Percentiles rank a stretch among this genome's conserved stretches.
phyloP scores from a whole-genome alignment of 176 grass and related monocot genomes.

The Tillandsia fasciculata region DNA sequence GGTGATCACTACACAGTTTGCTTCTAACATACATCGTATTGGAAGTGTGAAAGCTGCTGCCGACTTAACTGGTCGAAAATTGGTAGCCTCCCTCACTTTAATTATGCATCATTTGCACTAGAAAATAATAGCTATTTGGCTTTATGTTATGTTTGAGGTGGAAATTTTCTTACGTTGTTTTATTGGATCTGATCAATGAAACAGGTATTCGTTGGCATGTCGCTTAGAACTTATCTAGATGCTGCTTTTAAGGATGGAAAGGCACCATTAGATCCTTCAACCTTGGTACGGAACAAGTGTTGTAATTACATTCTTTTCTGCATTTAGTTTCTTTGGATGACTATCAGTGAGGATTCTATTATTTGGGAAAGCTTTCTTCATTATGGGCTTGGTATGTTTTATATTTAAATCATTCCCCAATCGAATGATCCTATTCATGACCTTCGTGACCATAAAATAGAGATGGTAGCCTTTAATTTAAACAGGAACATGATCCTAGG shows the following conservation, averaged over 20 bases:
- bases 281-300: conserved; percentile 53
- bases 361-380: not conserved
- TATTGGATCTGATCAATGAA: conserved; percentile 26
- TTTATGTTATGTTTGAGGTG: not conserved
- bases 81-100: conserved; percentile 41
- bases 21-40: conserved; percentile 98
- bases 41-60: conserved; percentile 97
- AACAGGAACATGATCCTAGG: not conserved
- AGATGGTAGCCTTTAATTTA: not conserved
- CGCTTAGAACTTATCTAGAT: conserved; percentile 92
- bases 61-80: conserved; percentile 80
- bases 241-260: conserved; percentile 99
- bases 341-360: conserved; percentile 15
- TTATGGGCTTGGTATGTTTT: not conserved
- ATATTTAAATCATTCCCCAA: not conserved
- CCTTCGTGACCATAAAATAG: not conserved
- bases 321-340: not conserved
- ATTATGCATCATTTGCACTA: not conserved
- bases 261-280: conserved; percentile 97
- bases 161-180: conserved; percentile 9
- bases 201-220: conserved; percentile 99
- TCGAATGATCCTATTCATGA: not conserved
- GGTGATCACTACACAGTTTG: conserved; percentile 97
- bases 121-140: not conserved
- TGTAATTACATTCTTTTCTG: conserved; percentile 14